A percentile compares a stretch with the other conserved stretches of the same genome.
phyloP scores from a whole-genome alignment of 2,329 filamentous ascomycete species.

The Atkinsonella texensis region DNA sequence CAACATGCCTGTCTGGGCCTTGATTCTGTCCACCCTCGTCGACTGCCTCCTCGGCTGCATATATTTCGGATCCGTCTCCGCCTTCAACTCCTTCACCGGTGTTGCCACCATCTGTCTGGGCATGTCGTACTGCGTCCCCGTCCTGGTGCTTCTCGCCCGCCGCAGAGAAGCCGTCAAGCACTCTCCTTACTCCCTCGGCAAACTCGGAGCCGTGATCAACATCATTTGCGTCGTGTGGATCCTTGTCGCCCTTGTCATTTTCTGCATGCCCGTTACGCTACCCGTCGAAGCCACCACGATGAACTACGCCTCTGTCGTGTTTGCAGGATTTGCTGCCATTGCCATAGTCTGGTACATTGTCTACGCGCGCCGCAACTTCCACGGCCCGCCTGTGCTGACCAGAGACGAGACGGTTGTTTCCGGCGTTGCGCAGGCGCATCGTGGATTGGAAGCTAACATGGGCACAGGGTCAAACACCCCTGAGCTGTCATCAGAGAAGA shows the following conservation, averaged over 20 bases:
- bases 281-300: constrained; percentile 44
- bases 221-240: constrained; percentile 60
- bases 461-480: constrained; percentile 3
- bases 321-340: constrained; percentile 48
- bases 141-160: constrained; percentile 57
- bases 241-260: constrained; percentile 54
- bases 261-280: constrained; percentile 60
- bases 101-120: constrained; percentile 70
- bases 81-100: constrained; percentile 70
- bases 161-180: constrained; percentile 52
- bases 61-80: constrained; percentile 65
- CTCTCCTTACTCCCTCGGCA: constrained; percentile 57
- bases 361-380: constrained; percentile 52
- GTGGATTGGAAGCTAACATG: background rate
- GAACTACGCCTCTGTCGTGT: constrained; percentile 58
- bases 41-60: constrained; percentile 64
- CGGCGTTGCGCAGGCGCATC: background rate
- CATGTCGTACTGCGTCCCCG: constrained; percentile 64
- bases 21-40: constrained; percentile 55
- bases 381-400: constrained; percentile 34
- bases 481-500: background rate
- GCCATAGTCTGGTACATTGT: constrained; percentile 51
- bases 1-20: constrained; percentile 58
- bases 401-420: background rate
- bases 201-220: constrained; percentile 58